These are phyloP conservation scores for Amaranthus palmeri DNA, from an alignment of 148 eudicot species.

Conservation along the genomic window DNA sequence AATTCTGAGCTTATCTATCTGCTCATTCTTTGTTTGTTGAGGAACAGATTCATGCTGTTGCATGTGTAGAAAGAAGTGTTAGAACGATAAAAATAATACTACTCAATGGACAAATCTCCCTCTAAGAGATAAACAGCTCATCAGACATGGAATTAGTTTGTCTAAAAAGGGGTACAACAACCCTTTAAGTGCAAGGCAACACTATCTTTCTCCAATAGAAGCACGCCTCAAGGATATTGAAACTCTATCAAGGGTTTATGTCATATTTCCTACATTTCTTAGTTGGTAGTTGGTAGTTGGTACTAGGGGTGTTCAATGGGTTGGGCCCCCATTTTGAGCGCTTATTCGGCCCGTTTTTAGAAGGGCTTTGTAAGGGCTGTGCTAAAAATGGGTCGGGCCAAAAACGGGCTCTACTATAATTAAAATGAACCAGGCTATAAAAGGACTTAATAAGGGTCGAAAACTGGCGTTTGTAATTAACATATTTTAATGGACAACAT, in stretches of 20 bases:
- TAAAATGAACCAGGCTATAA: too few relatives aligned
- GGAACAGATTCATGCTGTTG: constrained; percentile 71
- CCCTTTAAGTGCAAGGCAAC: not conserved
- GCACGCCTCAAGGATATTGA: not conserved
- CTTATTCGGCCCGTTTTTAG: too few relatives aligned
- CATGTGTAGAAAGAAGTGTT: constrained; percentile 13
- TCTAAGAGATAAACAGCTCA: not conserved
- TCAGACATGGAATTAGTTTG: not conserved
- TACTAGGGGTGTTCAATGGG: too few relatives aligned
- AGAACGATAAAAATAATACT: constrained; percentile 8
- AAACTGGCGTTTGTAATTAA: too few relatives aligned
- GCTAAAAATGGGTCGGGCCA: too few relatives aligned
- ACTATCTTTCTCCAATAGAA: not conserved
- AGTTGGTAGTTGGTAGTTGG: too few relatives aligned
- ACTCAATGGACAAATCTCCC: not conserved
- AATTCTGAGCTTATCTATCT: constrained; percentile 59
- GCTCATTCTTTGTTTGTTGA: constrained; percentile 62
- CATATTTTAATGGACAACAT: too few relatives aligned
- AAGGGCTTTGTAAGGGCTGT: too few relatives aligned
- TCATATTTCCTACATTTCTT: not conserved
- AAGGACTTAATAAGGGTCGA: too few relatives aligned
- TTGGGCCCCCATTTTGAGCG: too few relatives aligned
- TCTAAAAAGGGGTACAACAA: not conserved
- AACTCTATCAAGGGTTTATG: not conserved
- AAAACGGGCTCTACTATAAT: too few relatives aligned